Base-by-base conservation (phyloP, 1,284 basidiomycete species). In the Sanghuangporus weigelae region DNA sequence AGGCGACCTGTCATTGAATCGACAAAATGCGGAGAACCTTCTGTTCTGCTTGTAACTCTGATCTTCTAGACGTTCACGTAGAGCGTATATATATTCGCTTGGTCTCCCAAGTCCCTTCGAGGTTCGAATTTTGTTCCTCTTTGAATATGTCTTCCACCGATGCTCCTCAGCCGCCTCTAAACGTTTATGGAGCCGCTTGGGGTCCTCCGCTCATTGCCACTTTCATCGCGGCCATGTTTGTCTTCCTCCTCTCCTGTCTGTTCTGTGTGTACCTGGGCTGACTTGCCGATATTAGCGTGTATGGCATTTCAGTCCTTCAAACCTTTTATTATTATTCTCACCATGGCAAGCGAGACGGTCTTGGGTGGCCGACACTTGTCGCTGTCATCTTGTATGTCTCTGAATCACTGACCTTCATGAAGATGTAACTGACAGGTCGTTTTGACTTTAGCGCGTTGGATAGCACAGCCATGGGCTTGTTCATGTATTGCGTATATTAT, bases 241-340 rank as follows among this genome's bases (percentile, higher is more conserved):
- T 51, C 7, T 16, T 40, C 2, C 16, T 26, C 36, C 35, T 8
- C 35, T 7, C 35, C 7, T 8, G 6, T 7, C 6, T 2, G 14
- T 12, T 49, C 10, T 55, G 5, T 11, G 39, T 23, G 0, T 36
- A 35, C 10, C 54, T 51, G n/a, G 8, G 39, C 35, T 19, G 38
- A 40, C 2, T 23, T 2, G 21, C 2, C 11, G 26, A 31, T 31
- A 3, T 7, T 35, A 63, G 62, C 21, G 36, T 63, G 1, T 63
- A 63, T 59, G 62, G 62, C 35, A 63, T 63, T 19, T 48, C 62
- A n/a, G 62, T 63, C 56, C 62, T 63, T 40, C 62, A 63, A 26
- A 63, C 62, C 8, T 63, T 63, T 40, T 63, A 63, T 36, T 63
- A 63, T 23, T 63, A 63, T 51, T 53, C 54, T 48, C 38, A 51